Evolutionary conservation across 1,284 basidiomycete species (phyloP).

Genomic region (Anthracocystis panici-leucophaei): DNA sequence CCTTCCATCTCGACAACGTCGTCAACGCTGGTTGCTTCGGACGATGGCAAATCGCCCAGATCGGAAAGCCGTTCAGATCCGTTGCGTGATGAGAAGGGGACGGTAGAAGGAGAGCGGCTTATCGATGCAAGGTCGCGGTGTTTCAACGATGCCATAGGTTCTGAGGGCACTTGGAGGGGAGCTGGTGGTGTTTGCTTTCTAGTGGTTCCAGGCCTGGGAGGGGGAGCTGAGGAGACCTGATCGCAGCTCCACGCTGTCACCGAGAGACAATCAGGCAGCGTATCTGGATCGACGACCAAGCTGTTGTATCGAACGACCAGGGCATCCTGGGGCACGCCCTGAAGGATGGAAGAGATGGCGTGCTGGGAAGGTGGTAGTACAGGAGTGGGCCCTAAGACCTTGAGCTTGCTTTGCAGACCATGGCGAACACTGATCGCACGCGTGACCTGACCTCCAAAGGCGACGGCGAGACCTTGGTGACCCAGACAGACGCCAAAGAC

Average conservation of each 20-base stretch:
- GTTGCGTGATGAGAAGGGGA: conserved; percentile 28
- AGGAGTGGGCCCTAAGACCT: conserved; percentile 6
- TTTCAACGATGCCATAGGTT: conserved; percentile 18
- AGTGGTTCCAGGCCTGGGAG: conserved; percentile 32
- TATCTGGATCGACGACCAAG: conserved; percentile 71
- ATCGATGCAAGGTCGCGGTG: conserved; percentile 33
- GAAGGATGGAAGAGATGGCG: conserved; percentile 75
- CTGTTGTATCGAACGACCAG: conserved; percentile 84
- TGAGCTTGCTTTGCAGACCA: conserved; percentile 54
- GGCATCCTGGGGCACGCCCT: conserved; percentile 74
- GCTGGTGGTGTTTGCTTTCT: conserved; percentile 2
- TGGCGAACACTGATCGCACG: conserved; percentile 53
- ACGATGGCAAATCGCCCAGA: conserved; percentile 20
- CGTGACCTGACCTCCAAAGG: conserved; percentile 76
- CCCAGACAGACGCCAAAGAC: conserved; percentile 92
- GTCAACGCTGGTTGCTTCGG: conserved; percentile 29
- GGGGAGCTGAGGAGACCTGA: conserved; percentile 35
- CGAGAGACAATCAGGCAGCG: conserved; percentile 71
- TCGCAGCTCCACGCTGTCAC: conserved; percentile 71
- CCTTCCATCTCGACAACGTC: conserved; percentile 12
- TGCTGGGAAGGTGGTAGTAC: not conserved
- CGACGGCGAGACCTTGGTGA: conserved; percentile 86
- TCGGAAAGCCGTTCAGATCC: conserved; percentile 37
- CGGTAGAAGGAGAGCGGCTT: conserved; percentile 35
- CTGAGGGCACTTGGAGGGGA: conserved; percentile 1